Evolutionary conservation across 306 rosid genomes (phyloP).

Genomic region (Albizia julibrissin): DNA sequence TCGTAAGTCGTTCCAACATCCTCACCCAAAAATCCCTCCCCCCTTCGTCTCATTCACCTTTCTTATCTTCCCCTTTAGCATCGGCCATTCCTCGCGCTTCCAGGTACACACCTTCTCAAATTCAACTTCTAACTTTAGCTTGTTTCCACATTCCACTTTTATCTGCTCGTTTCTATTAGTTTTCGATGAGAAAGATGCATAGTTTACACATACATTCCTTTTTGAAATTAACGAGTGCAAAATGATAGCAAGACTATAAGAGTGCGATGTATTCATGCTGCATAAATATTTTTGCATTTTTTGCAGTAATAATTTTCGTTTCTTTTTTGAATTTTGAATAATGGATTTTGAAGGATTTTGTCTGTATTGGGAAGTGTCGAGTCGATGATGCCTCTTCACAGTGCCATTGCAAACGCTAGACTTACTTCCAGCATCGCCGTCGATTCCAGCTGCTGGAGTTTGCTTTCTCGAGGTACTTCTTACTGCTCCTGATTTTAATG

Average conservation of each 20-base stretch:
- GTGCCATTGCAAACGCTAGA: slow-evolving; percentile 83
- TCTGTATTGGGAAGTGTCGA: slow-evolving; percentile 67
- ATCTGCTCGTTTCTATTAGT: background rate
- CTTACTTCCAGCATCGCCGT: slow-evolving; percentile 79
- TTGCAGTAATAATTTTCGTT: background rate
- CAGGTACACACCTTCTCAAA: slow-evolving; percentile 45
- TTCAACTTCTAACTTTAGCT: background rate
- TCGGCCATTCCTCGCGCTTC: slow-evolving; percentile 46
- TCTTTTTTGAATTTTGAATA: background rate
- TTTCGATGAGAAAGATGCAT: background rate
- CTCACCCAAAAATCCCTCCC: slow-evolving; percentile 43
- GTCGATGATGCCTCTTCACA: slow-evolving; percentile 90
- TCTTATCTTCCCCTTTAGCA: slow-evolving; percentile 49
- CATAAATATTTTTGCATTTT: background rate
- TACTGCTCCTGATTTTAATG: background rate
- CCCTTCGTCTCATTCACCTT: slow-evolving; percentile 35
- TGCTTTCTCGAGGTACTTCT: slow-evolving; percentile 78
- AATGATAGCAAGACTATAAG: background rate
- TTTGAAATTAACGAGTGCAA: background rate
- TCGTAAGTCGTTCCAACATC: slow-evolving; percentile 52
- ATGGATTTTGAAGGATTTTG: slow-evolving; percentile 56
- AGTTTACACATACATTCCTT: background rate
- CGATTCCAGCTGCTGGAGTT: slow-evolving; percentile 79
- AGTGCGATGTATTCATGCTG: background rate
- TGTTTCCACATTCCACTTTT: background rate